A percentile compares a stretch with the other conserved stretches of the same genome.
phyloP scores from a whole-genome alignment of 345 rosid species.

The Linum tenue region DNA sequence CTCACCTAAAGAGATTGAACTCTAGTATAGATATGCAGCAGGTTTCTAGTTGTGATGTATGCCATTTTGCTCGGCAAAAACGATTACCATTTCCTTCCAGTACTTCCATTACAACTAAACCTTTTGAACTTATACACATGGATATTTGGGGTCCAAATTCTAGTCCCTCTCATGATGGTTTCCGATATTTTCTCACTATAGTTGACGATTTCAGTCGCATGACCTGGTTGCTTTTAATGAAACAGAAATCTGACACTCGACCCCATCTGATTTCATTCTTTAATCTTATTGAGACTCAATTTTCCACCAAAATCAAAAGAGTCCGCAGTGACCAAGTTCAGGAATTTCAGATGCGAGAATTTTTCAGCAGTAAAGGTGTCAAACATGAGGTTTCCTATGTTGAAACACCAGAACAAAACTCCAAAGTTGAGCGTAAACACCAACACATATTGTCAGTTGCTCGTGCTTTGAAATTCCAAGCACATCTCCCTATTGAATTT shows the following conservation, averaged over 20 bases:
- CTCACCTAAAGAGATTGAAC: background rate
- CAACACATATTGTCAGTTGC: background rate
- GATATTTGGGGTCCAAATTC: conserved; percentile 10
- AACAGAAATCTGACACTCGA: background rate
- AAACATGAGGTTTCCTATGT: conserved; percentile 5
- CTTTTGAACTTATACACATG: conserved; percentile 6
- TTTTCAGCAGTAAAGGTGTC: background rate
- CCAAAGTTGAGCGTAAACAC: background rate
- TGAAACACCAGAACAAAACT: background rate
- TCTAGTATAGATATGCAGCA: background rate
- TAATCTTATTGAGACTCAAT: background rate
- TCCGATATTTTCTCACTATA: background rate
- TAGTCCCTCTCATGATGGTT: background rate
- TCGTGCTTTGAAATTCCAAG: background rate
- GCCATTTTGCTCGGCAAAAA: background rate
- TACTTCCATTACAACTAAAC: background rate
- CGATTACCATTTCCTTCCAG: background rate
- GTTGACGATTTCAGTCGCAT: background rate
- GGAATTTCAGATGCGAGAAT: background rate
- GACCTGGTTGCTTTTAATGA: conserved; percentile 5
- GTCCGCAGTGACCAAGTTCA: background rate
- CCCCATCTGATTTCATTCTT: background rate
- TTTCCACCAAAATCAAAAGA: background rate
- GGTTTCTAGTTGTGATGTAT: background rate
- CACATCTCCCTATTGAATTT: background rate